Evolutionary conservation across 495 filamentous ascomycete species (phyloP).

Genomic region (Cercophora samala): DNA sequence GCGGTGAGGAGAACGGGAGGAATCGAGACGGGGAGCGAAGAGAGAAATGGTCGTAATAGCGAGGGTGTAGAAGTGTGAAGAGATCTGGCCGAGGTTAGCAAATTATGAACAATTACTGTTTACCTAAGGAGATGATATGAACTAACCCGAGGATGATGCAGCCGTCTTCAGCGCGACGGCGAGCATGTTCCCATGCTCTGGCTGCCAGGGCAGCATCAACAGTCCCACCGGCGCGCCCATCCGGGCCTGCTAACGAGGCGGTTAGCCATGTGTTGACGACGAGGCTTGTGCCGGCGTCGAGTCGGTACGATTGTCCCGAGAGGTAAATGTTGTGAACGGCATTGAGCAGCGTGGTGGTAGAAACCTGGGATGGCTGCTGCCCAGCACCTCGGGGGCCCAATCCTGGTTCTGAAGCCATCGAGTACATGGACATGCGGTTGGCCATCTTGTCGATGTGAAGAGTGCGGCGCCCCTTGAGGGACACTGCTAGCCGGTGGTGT

Average conservation of each 20-base stretch:
- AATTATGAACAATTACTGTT: background rate
- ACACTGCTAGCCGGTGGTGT: conserved; percentile 25
- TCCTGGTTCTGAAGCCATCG: conserved; percentile 61
- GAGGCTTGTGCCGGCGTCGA: conserved; percentile 88
- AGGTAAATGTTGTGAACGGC: conserved; percentile 85
- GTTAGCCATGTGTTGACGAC: conserved; percentile 96
- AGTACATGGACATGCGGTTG: conserved; percentile 81
- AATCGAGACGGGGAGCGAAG: conserved; percentile 71
- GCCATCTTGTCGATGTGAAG: conserved; percentile 56
- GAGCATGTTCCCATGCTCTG: conserved; percentile 94
- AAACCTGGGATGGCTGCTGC: conserved; percentile 74
- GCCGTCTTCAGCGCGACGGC: conserved; percentile 90
- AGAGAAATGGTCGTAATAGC: conserved; percentile 74
- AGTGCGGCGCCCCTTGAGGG: conserved; percentile 30
- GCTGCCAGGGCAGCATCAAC: conserved; percentile 75
- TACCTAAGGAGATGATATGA: background rate
- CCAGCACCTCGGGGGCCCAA: conserved; percentile 55
- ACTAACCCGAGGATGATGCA: conserved; percentile 83
- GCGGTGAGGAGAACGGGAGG: conserved; percentile 71
- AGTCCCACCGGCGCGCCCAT: conserved; percentile 68
- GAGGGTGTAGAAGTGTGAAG: conserved; percentile 87
- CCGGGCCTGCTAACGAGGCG: conserved; percentile 60
- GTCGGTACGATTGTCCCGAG: conserved; percentile 71
- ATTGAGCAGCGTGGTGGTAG: conserved; percentile 88
- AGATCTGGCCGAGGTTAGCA: conserved; percentile 52